Base-by-base conservation (phyloP, 225 moss, liverwort and hornwort genomes). In the Bryum argenteum region DNA sequence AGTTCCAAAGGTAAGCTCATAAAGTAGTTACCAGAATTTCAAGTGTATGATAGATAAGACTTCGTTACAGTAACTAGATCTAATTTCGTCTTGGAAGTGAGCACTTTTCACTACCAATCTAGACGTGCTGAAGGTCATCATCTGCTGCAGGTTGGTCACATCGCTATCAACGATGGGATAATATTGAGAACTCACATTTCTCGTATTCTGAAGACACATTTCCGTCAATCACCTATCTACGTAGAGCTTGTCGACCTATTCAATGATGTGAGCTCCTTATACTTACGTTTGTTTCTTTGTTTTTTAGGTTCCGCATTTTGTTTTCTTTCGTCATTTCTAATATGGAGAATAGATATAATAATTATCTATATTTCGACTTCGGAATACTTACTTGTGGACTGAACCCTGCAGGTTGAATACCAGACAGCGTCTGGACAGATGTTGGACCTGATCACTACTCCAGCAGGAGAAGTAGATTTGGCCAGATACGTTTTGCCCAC, bases 131-230 rank as follows among this genome's bases (percentile, higher is more conserved):
- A 82, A 67, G 54, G 56, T 56, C 33, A 15, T 61, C 26, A 6
- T 66, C 22, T 8, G 67, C 48, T 82, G 53, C 75, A 98, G 94
- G 97, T 98, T 83, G 97, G 94, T 58, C 24, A 72, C 45, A 92
- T 98, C 83, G 97, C 94, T 16, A 78, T 88, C 24, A 94, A 98
- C 79, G 94, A 98, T 78, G 97, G 94, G 28, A 79, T 94, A 15
- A 67, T 98, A 23, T 69, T 94, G 78, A 90, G 92, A 67, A 92
- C 88, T 51, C 97, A 94, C 64, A 65, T 98, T 51, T 88, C 73
- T 86, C 89, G 86, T 70, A 90, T 98, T 72, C 75, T 98, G 67
- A 98, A 82, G 85, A 90, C 82, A n/a, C 89, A 98, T 75, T 94
- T 98, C 58, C 90, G 88, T 73, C 68, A 80, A 66, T 82, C 75